Evolutionary conservation across 495 filamentous ascomycete species (phyloP), one percentile per base, ranked within the genome.

Genomic region (Penicillium silybi): DNA sequence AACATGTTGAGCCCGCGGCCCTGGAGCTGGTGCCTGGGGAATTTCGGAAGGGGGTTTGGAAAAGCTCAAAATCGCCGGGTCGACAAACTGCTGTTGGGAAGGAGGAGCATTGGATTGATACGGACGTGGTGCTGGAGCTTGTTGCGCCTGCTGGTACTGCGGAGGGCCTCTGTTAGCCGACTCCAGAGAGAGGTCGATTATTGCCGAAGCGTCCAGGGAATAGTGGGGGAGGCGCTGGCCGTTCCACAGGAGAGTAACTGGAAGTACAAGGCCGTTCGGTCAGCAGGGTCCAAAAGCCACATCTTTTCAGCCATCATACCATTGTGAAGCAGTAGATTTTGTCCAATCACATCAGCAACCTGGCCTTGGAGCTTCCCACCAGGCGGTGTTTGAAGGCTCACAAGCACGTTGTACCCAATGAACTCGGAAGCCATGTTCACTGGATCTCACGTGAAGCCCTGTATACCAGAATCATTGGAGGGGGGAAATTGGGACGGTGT

Each of bases 341-440:
- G 80, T 6, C 87, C 87, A 42, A 85, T 80, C 27, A 97, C 83
- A 56, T 82, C 75, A 41, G 80, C 81, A 32, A 98, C 84, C 19
- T 84, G 79, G 38, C 92, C 92, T 54, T 82, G 80, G 41, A 96
- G 68, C 55, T 80, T 77, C 15, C 79, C 79, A 55, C 82, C 78
- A 2, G 80, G 78, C 23, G 89, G 89, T 43, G 83, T 67, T 46
- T 72, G 80, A 44, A 96, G 75, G 11, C 84, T 90, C 56, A 95
- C 82, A 45, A 85, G 67, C 65, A 95, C 88, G 51, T 84, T 83
- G 62, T 89, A 80, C 27, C 90, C 90, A 54, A 91, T 85, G 66
- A 93, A 92, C 57, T 85, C 78, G 53, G 77, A 69, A 13, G 82
- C 78, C 84, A 88, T 88, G 53, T 34, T 72, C 18, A 46, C 41